A percentile compares a stretch with the other conserved stretches of the same genome.
Conservation (phyloP, 2,329 filamentous ascomycete species). For the Colletotrichum theobromicola region DNA sequence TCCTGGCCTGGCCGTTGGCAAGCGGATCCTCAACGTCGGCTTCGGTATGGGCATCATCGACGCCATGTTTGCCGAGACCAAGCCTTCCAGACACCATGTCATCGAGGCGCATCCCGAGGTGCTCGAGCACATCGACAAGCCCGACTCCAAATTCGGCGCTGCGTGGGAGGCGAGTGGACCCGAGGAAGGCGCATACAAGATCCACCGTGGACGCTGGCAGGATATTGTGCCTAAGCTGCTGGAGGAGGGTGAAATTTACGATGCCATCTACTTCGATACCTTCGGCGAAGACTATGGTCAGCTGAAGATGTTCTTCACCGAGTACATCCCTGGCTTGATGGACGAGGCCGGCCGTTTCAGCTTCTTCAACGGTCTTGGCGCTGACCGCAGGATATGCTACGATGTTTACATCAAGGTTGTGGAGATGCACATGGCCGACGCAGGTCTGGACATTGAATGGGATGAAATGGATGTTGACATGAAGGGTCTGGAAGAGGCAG, state of each 20-base stretch:
- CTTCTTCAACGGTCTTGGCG: constrained; percentile 91
- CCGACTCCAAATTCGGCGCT: constrained; percentile 56
- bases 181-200: constrained; percentile 71
- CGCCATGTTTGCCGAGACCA: constrained; percentile 71
- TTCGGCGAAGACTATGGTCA: constrained; percentile 94
- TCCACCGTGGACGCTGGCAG: constrained; percentile 82
- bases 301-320: constrained; percentile 85
- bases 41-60: constrained; percentile 94
- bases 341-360: constrained; percentile 77
- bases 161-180: constrained; percentile 61
- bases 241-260: constrained; percentile 72
- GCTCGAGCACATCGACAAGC: constrained; percentile 63
- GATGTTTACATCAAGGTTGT: constrained; percentile 94
- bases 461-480: constrained; percentile 76
- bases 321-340: constrained; percentile 82
- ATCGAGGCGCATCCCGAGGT: constrained; percentile 86
- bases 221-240: constrained; percentile 75
- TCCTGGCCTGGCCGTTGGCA: constrained; percentile 43
- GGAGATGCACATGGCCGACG: constrained; percentile 89
- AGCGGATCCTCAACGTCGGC: constrained; percentile 82
- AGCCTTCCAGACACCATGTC: constrained; percentile 78
- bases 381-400: constrained; percentile 91
- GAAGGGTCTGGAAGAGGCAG: constrained; percentile 65
- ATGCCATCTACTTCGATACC: constrained; percentile 96
- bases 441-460: constrained; percentile 90